These are phyloP conservation scores for Tripterygium wilfordii DNA, from an alignment of 177 flowering plant species.

Conservation along the genomic window DNA sequence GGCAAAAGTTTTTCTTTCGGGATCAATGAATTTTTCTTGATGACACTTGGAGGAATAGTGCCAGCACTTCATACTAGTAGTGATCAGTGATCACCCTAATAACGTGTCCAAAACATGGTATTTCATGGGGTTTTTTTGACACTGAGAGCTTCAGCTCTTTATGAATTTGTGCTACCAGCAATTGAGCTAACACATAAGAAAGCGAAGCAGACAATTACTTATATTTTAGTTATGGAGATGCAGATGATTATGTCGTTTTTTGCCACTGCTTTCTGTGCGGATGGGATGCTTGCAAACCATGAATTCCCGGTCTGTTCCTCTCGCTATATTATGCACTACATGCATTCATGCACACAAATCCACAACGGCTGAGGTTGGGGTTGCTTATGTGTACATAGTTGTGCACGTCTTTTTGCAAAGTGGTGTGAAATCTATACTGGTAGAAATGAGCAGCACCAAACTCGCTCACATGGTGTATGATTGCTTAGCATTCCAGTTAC, in stretches of 20 bases:
- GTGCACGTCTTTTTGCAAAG: too few species aligned
- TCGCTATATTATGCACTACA: too few species aligned
- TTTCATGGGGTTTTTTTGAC: slow-evolving; percentile 6
- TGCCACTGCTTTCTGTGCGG: background rate
- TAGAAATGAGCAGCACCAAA: too few species aligned
- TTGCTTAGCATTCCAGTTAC: too few species aligned
- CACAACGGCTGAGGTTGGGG: too few species aligned
- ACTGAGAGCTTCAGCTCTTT: slow-evolving; percentile 2
- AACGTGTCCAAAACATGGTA: slow-evolving; percentile 10
- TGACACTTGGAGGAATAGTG: slow-evolving; percentile 17
- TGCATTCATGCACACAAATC: too few species aligned
- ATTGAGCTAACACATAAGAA: slow-evolving; percentile 7
- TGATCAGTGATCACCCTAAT: slow-evolving; percentile 19
- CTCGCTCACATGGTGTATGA: too few species aligned
- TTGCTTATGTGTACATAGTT: too few species aligned
- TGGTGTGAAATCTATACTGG: too few species aligned
- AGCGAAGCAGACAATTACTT: background rate
- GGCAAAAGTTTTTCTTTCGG: slow-evolving; percentile 17
- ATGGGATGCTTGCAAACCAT: background rate
- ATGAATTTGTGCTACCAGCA: slow-evolving; percentile 5
- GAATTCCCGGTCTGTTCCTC: background rate
- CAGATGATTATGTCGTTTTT: slow-evolving; percentile 2
- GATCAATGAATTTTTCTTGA: slow-evolving; percentile 16
- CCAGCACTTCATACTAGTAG: slow-evolving; percentile 10
- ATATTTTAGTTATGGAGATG: background rate